These are phyloP conservation scores for Ophiocordyceps robertsii DNA, from an alignment of 2,329 filamentous ascomycete species.

Conservation along the genomic window DNA sequence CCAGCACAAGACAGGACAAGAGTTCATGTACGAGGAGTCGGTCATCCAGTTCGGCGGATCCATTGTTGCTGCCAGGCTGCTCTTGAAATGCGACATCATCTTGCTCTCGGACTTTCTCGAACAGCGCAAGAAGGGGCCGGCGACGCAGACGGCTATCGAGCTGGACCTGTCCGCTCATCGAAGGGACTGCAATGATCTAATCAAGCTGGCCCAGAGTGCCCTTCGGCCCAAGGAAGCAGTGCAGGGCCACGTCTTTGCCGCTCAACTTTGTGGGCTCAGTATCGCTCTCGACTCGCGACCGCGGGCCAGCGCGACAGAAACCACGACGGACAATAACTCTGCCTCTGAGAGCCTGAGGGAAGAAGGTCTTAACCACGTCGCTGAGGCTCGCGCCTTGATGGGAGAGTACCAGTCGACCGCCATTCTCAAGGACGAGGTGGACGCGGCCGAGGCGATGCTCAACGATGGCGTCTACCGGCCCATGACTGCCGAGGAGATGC, in stretches of 20 bases:
- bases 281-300: background rate
- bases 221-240: constrained; percentile 27
- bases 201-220: constrained; percentile 19
- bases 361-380: constrained; percentile 7
- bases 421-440: constrained; percentile 28
- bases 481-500: constrained; percentile 37
- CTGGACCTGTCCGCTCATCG: constrained; percentile 18
- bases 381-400: constrained; percentile 8
- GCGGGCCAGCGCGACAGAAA: background rate
- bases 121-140: constrained; percentile 1
- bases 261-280: constrained; percentile 29
- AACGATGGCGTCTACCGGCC: constrained; percentile 30
- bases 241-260: constrained; percentile 36
- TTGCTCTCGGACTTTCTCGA: constrained; percentile 27
- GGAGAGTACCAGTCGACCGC: constrained; percentile 12
- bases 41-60: constrained; percentile 20
- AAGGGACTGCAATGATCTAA: constrained; percentile 24
- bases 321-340: background rate
- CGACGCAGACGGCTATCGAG: constrained; percentile 2
- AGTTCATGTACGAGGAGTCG: constrained; percentile 22
- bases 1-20: constrained; percentile 7
- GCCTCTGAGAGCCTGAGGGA: background rate
- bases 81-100: constrained; percentile 32
- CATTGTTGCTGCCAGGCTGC: constrained; percentile 28
- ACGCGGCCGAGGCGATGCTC: constrained; percentile 31